Base-by-base conservation (phyloP, 2,329 filamentous ascomycete species). In the Orbilia quercus region DNA sequence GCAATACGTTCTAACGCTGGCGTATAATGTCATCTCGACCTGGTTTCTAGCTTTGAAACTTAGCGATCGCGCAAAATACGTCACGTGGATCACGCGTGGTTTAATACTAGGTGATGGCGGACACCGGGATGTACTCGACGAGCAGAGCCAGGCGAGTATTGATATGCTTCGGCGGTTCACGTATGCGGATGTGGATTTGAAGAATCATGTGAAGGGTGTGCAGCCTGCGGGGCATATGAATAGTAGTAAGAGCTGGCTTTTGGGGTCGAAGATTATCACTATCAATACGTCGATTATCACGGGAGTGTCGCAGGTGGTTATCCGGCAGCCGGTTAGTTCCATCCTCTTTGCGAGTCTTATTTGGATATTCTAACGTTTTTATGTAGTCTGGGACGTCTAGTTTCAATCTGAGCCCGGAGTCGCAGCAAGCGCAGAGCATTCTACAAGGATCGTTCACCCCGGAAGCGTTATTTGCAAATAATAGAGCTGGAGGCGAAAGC, bases 1-100 rank as follows among this genome's bases (percentile, higher is more conserved):
- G 2, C 91, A 95, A 80, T 99, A 99, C 79, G 91, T 99, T 23
- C 95, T 96, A 80, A 91, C 92, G 1, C 83, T 98, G 58, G 94
- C 94, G 7, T 96, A 96, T 79, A 93, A 98, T 79, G 92, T 96
- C 77, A 93, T 99, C 76, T 90, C 92, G 1, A 97, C 96, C 79
- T 99, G 95, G 95, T 99, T 98, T 79, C 85, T 99, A 76, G 91
- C 92, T 0, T 81, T 99, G 77, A 94, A 92, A 78, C 85, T 96
- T 57, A 87, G 89, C 38, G 92, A 97, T 79, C 89, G 95, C 55
- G 87, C 89, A 34, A 91, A 88, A 74, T 89, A 96, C 76, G 92
- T 97, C 57, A 88, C 88, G 25, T 96, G 92, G 91, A 96, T 99
- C 75, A 90, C 91, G 9, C 92, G 90, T 78, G 92, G 92, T 75